A percentile compares a stretch with the other conserved stretches of the same genome.
Conservation (phyloP, 805 yeast species). For the Metschnikowia lunata region DNA sequence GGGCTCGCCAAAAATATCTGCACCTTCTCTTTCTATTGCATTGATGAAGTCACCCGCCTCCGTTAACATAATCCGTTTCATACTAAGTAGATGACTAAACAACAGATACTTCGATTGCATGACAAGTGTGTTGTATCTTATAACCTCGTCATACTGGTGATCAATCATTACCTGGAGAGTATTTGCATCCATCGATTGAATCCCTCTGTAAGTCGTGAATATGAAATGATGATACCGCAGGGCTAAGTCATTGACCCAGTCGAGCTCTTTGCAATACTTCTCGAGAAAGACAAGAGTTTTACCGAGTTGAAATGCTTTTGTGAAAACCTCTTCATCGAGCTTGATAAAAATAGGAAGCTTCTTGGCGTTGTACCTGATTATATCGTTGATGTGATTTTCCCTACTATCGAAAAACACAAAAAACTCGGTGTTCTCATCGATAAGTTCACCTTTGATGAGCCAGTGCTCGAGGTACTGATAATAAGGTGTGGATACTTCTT, state of each 20-base stretch:
- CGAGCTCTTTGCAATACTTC: slow-evolving; percentile 59
- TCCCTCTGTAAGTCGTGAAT: slow-evolving; percentile 29
- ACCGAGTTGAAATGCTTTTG: slow-evolving; percentile 62
- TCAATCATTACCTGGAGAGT: slow-evolving; percentile 31
- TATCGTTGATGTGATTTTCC: slow-evolving; percentile 30
- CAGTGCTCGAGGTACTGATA: slow-evolving; percentile 57
- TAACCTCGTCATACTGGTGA: slow-evolving; percentile 48
- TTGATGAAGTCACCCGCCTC: slow-evolving; percentile 82
- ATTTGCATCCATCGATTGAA: slow-evolving; percentile 31
- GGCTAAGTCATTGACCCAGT: slow-evolving; percentile 53
- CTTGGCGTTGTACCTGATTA: slow-evolving; percentile 26
- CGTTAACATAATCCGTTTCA: slow-evolving; percentile 66
- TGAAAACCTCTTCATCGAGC: slow-evolving; percentile 28
- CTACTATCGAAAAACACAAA: slow-evolving; percentile 43
- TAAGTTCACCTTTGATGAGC: slow-evolving; percentile 64
- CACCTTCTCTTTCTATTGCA: slow-evolving; percentile 52
- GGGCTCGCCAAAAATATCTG: slow-evolving; percentile 51
- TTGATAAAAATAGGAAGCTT: slow-evolving; percentile 46
- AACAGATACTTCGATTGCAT: slow-evolving; percentile 47
- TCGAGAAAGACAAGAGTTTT: slow-evolving; percentile 62
- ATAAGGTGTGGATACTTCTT: slow-evolving; percentile 53
- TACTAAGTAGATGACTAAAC: slow-evolving; percentile 50
- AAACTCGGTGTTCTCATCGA: slow-evolving; percentile 55
- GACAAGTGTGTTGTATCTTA: slow-evolving; percentile 46
- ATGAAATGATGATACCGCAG: slow-evolving; percentile 28